A percentile compares a stretch with the other conserved stretches of the same genome.
Conservation (phyloP, 2,329 filamentous ascomycete genomes). For the Talaromyces sp. region DNA sequence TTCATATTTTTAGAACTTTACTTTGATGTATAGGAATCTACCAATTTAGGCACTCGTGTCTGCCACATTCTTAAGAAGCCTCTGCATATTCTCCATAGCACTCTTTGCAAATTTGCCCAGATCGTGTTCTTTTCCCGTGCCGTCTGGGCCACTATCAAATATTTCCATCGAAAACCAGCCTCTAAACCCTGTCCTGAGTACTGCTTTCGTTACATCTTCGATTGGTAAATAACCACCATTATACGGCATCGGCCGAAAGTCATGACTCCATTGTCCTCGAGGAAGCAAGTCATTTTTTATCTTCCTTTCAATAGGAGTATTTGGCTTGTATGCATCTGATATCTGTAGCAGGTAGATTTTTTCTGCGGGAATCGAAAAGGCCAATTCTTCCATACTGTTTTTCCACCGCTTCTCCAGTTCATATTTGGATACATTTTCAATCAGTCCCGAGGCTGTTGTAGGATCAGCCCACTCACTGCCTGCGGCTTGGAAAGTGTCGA, state of each 20-base stretch:
- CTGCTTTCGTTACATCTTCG: conserved; percentile 61
- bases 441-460: conserved; percentile 58
- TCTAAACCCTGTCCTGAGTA: conserved; percentile 64
- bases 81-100: conserved; percentile 51
- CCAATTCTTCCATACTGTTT: conserved; percentile 56
- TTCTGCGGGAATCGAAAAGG: conserved; percentile 57
- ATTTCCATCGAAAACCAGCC: conserved; percentile 68
- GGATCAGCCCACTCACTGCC: conserved; percentile 73
- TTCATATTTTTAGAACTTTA: neutral
- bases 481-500: conserved; percentile 74
- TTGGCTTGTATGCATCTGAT: conserved; percentile 67
- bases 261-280: conserved; percentile 67
- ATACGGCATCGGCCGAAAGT: conserved; percentile 66
- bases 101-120: conserved; percentile 50
- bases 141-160: conserved; percentile 60
- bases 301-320: conserved; percentile 53
- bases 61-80: conserved; percentile 37
- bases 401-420: conserved; percentile 53
- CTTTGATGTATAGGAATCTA: neutral
- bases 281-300: conserved; percentile 57
- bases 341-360: conserved; percentile 76
- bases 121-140: conserved; percentile 52
- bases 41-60: conserved; percentile 8
- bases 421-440: conserved; percentile 48
- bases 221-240: conserved; percentile 69